A percentile compares a stretch with the other conserved stretches of the same genome.
These are phyloP conservation scores for Leptographium lundbergii DNA, from an alignment of 2,329 filamentous ascomycete genomes.

Conservation along the genomic window DNA sequence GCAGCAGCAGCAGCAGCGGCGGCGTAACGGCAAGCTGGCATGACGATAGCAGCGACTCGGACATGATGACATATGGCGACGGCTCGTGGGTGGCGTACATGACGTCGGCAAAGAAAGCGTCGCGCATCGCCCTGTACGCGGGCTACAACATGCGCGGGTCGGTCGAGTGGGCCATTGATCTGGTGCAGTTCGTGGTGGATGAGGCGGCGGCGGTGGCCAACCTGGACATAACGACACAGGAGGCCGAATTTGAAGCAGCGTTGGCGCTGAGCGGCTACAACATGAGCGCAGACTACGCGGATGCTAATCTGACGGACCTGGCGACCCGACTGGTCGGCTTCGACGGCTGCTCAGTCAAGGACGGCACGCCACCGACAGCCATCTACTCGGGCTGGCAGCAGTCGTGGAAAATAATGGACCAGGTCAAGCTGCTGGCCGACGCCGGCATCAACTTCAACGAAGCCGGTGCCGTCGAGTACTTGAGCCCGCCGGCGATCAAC, in stretches of 20 bases:
- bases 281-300: no score
- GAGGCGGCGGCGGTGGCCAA: no score
- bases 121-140: constrained; percentile 7
- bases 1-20: no score
- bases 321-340: not conserved
- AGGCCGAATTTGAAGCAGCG: no score
- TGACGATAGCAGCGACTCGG: constrained; percentile 7
- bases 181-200: not conserved
- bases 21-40: not conserved
- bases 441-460: not conserved
- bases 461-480: not conserved
- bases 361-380: no score
- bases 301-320: not conserved
- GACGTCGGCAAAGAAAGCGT: constrained; percentile 8
- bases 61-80: constrained; percentile 8
- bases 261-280: no score
- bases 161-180: constrained; percentile 15
- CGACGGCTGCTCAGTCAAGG: not conserved
- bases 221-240: no score
- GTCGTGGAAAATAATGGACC: not conserved
- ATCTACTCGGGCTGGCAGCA: constrained; percentile 1
- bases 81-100: constrained; percentile 13
- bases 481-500: not conserved
- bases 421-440: no score
- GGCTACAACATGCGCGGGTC: constrained; percentile 11